phyloP scores from a whole-genome alignment of 2,329 filamentous ascomycete genomes.

The Cytospora chrysosperma region DNA sequence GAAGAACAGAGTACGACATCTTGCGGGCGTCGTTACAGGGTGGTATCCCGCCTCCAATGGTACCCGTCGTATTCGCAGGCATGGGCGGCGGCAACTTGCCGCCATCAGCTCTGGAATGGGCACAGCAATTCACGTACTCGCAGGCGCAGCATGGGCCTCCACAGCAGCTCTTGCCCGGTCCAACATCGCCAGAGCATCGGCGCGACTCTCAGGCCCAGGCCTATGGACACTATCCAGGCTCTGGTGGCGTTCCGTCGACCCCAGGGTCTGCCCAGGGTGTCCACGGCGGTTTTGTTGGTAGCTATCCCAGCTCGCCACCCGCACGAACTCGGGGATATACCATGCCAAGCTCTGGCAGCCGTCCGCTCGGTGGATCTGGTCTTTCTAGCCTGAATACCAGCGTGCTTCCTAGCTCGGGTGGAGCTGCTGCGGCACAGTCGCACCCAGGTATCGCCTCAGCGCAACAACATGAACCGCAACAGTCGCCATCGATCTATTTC shows the following conservation, averaged over 20 bases:
- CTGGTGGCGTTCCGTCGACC: constrained; percentile 42
- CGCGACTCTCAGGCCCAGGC: constrained; percentile 49
- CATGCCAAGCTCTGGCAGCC: constrained; percentile 39
- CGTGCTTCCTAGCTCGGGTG: constrained; percentile 40
- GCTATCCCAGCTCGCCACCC: constrained; percentile 51
- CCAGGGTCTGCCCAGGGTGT: constrained; percentile 42
- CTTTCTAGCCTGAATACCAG: constrained; percentile 48
- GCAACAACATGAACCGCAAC: constrained; percentile 61
- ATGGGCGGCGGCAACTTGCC: constrained; percentile 64
- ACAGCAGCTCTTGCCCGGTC: constrained; percentile 50
- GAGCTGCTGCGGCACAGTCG: constrained; percentile 42
- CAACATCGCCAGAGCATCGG: constrained; percentile 53
- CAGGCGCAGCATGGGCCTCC: constrained; percentile 48
- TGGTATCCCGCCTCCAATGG: constrained; percentile 71
- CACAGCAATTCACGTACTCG: constrained; percentile 62
- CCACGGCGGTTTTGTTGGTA: constrained; percentile 40
- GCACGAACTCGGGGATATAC: constrained; percentile 51
- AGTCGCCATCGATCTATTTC: constrained; percentile 79
- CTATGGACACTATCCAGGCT: constrained; percentile 43
- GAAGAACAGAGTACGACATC: constrained; percentile 71
- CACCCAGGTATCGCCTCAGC: constrained; percentile 52
- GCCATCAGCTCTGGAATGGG: constrained; percentile 63
- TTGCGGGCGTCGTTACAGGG: constrained; percentile 65
- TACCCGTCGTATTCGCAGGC: constrained; percentile 72
- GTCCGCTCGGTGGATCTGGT: constrained; percentile 38